These are phyloP conservation scores for Globisporangium barbulae DNA, from an alignment of 352 stramenopile genomes.

Conservation along the genomic window DNA sequence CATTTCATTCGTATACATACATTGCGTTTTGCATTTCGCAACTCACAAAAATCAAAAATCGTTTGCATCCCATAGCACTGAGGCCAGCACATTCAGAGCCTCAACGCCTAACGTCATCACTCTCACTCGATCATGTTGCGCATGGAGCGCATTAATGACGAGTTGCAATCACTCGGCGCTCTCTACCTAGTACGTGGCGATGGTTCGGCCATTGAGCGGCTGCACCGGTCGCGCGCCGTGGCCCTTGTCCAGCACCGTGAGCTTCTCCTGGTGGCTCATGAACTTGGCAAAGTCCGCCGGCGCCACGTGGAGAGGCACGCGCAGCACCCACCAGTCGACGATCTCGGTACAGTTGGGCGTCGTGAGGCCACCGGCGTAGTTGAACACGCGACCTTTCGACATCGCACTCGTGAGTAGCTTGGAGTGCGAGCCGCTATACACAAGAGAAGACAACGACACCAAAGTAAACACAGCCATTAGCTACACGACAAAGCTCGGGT, in stretches of 20 bases:
- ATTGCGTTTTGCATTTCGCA: background rate
- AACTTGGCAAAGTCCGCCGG: slow-evolving; percentile 18
- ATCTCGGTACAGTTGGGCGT: slow-evolving; percentile 26
- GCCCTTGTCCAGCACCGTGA: slow-evolving; percentile 20
- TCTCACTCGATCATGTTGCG: too few species aligned
- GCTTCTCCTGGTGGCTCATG: slow-evolving; percentile 10
- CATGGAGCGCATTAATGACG: too few species aligned
- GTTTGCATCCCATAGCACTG: background rate
- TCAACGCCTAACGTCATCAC: too few species aligned
- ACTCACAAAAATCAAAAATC: background rate
- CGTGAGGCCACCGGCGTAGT: slow-evolving; percentile 29
- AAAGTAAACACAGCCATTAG: background rate
- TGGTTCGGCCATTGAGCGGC: slow-evolving; percentile 19
- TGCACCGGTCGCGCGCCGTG: slow-evolving; percentile 19
- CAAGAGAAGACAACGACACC: background rate
- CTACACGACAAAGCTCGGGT: background rate
- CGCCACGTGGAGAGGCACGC: slow-evolving; percentile 16
- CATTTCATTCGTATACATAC: background rate
- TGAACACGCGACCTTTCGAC: slow-evolving; percentile 14
- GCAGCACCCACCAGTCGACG: slow-evolving; percentile 31
- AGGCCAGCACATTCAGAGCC: too few species aligned
- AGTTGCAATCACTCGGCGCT: too few species aligned
- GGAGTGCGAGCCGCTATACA: slow-evolving; percentile 11
- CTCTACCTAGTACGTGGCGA: slow-evolving; percentile 12
- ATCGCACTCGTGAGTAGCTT: background rate